Evolutionary conservation across 2,329 filamentous ascomycete genomes (phyloP).

Genomic region (Fusarium brevicatenulatum): DNA sequence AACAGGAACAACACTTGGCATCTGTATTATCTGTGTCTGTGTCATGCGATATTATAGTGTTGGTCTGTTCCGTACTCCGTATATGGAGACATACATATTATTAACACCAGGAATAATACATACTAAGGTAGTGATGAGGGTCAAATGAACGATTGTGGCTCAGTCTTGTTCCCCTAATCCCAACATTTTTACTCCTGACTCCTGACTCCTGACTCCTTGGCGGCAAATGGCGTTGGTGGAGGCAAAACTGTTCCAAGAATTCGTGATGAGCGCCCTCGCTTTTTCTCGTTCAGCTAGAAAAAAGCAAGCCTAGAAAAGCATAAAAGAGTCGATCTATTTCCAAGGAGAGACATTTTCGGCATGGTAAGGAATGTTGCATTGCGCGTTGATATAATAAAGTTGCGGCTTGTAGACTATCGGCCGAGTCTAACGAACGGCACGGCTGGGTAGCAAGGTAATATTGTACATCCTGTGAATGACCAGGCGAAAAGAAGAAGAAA

Average conservation of each 20-base stretch:
- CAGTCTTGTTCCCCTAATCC: background rate
- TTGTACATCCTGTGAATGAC: background rate
- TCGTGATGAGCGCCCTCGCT: slow-evolving; percentile 11
- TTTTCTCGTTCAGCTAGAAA: background rate
- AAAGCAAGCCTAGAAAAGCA: background rate
- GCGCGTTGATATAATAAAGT: slow-evolving; percentile 19
- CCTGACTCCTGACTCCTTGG: background rate
- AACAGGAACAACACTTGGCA: background rate
- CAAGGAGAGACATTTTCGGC: background rate
- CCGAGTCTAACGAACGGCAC: slow-evolving; percentile 19
- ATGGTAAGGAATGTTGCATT: slow-evolving; percentile 33
- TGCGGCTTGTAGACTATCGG: slow-evolving; percentile 20
- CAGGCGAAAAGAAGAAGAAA: slow-evolving; percentile 5
- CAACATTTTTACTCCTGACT: background rate
- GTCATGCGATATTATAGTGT: background rate
- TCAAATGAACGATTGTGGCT: background rate
- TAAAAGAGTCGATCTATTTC: slow-evolving; percentile 11
- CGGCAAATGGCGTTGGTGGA: background rate
- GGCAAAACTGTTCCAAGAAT: background rate
- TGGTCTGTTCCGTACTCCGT: background rate
- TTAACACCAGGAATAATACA: background rate
- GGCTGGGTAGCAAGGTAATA: background rate
- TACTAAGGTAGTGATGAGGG: background rate
- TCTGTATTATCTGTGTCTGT: background rate
- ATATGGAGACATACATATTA: background rate